Evolutionary conservation across 495 filamentous ascomycete species (phyloP), one percentile per base, ranked within the genome.

Genomic region (Coniosporium apollinis): DNA sequence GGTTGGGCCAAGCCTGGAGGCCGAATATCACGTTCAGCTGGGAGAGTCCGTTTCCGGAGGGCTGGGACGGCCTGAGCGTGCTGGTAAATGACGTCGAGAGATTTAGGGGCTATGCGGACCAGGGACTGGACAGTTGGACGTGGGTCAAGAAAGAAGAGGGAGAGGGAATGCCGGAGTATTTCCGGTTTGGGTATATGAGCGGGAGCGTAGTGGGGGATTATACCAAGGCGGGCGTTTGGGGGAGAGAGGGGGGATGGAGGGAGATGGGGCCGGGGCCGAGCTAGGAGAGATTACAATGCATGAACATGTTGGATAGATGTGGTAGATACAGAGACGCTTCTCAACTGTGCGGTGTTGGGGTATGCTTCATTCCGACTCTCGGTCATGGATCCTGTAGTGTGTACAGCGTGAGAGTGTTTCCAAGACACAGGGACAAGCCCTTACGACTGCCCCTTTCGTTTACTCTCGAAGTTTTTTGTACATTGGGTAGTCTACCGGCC

Each of bases 21-120:
- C 33, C 43, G 8, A 61, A 78, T 57, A 58, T 69, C 62, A 61
- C 70, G 19, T 65, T 87, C 60, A 35, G 69, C 9, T 61, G 72
- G 43, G 63, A 55, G 48, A 56, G 30, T 4, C 39, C 50, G 22
- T 61, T 62, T 15, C 63, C 61, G 42, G 46, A 53, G 3, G 44
- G 56, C n/a, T 63, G 61, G 32, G 74, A 92, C 47, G 89, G 87
- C 0, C 64, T 96, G 13, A 87, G 81, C 40, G 72, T 94, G 13
- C 58, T 97, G 0, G 77, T 97, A 17, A 94, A 97, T 49, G 89
- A 97, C 42, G 89, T 97, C 0, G 89, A 97, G 54, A 62, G 86
- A 38, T 87, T 52, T 30, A 19, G 47, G 1, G 54, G 50, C 4
- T 60, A 60, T 41, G 46, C 46, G 21, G 53, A 52, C n/a, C 33